phyloP scores from a whole-genome alignment of 192 early-diverging fungal genomes.

The Tieghemiomyces parasiticus region DNA sequence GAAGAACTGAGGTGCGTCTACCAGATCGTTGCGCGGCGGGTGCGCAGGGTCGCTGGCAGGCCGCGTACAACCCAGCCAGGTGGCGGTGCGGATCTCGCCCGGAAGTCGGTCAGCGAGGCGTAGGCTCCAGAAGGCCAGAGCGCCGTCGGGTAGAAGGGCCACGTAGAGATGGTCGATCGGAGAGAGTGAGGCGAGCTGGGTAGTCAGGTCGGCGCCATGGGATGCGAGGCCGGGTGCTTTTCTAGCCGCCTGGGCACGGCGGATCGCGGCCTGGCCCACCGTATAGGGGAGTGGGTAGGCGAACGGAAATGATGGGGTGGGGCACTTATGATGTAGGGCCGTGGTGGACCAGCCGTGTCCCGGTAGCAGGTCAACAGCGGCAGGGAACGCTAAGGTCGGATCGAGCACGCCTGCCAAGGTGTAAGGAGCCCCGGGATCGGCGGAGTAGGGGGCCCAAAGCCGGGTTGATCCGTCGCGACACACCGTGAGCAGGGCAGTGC shows the following conservation, averaged over 20 bases:
- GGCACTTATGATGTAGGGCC: background rate
- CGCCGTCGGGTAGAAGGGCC: background rate
- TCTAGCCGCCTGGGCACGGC: background rate
- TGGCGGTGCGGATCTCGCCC: background rate
- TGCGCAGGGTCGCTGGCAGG: background rate
- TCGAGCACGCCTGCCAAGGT: background rate
- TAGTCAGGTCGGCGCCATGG: background rate
- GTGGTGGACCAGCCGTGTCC: background rate
- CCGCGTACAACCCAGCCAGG: background rate
- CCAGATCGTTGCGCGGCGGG: background rate
- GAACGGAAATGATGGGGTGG: background rate
- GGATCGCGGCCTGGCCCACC: background rate
- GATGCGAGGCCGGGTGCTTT: background rate
- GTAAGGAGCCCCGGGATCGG: background rate
- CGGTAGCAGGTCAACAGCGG: background rate
- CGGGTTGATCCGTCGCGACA: constrained; percentile 1
- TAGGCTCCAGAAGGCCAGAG: background rate
- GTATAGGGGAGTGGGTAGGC: background rate
- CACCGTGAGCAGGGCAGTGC: background rate
- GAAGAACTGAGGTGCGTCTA: background rate
- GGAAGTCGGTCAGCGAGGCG: background rate
- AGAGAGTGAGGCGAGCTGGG: background rate
- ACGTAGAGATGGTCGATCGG: background rate
- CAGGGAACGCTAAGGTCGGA: background rate
- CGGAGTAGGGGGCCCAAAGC: background rate